Base-by-base conservation (phyloP, 805 yeast genomes). In the Kluyveromyces lactis region DNA sequence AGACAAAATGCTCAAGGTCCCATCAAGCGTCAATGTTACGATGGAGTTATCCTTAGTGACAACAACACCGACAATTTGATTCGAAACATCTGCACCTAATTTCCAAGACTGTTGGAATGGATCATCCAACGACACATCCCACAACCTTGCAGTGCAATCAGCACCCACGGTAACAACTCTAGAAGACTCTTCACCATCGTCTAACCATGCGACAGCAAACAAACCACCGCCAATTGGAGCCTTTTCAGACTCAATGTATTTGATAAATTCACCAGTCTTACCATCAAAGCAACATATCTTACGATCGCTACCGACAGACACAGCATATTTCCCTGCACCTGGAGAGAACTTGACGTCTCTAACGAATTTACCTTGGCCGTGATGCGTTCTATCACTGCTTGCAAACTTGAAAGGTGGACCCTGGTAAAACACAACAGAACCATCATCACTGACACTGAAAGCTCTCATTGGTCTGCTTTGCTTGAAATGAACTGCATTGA, bases 381-480 rank as follows among this genome's bases (percentile, higher is more conserved):
- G 97, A 48, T 78, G 68, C 4, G 79, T 81, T 50, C 94, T 71
- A 35, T 78, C 75, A 52, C 89, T 77, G 32, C 75, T 71, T 31
- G 74, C 69, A 55, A 90, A 92, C 58, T 85, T 85, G 71, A 89
- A 92, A 0, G 98, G 98, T 3, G 97, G 96, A 1, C 97, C 97
- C 39, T 79, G 78, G 55, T 74, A 78, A 55, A 87, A 87, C 2
- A 89, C 95, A 47, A 89, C 62, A 1, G 85, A 81, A 39, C 79
- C 77, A 58, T 92, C 97, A 55, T 89, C 96, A 29, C 94, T 76
- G 7, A 82, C 97, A 2, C 97, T 87, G 4, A 83, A 95, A 0
- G 95, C 95, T 42, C 95, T 70, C 66, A 83, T 86, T 8, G 98
- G 98, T 61, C 98, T 76, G 46, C 73, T 75, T 16, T 89, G 86